Evolutionary conservation across 2,329 filamentous ascomycete genomes (phyloP), one percentile per base, ranked within the genome.

Genomic region (Aspergillus nomiae): DNA sequence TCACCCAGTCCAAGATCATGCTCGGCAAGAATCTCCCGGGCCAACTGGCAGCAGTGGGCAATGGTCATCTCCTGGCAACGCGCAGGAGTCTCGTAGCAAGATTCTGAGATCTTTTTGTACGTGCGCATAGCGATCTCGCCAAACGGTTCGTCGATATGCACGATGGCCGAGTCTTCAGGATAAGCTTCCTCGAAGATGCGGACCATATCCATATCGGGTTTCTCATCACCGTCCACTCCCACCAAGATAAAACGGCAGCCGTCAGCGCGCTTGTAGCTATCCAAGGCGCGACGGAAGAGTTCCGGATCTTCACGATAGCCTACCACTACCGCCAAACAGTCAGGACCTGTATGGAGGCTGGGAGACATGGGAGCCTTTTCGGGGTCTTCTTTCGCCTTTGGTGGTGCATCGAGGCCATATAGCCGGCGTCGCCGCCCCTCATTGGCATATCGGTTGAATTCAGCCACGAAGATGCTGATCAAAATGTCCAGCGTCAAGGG

Each of bases 251-350:
- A 70, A 0, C 65, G 65, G n/a, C 70, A 69, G 10, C 68, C 69
- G 7, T 65, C 58, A 2, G 70, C 67, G 6, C 62, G 57, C 38
- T 66, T 71, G 67, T 76, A 76, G 57, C 73, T 75, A 2, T 69
- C 65, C 43, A 76, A 60, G n/a, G 69, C 70, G 11, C 68, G 67
- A 32, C 64, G 64, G 63, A 72, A 76, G 2, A 75, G 56, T 5
- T 59, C 62, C 1, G 71, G 69, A 26, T 76, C 73, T 56, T 76
- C 74, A 32, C 74, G 70, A 63, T 74, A 76, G 28, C 74, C 74
- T 19, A 75, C 73, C 24, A 76, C 66, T 0, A 69, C 66, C 8
- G 71, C 71, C 61, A 75, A 70, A 21, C 71, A 73, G 34, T 70
- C 69, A 21, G 62, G 62, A 0, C 60, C 63, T 14, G 56, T 60